Base-by-base conservation (phyloP, 1,284 basidiomycete species). In the Polyporus tsugae region DNA sequence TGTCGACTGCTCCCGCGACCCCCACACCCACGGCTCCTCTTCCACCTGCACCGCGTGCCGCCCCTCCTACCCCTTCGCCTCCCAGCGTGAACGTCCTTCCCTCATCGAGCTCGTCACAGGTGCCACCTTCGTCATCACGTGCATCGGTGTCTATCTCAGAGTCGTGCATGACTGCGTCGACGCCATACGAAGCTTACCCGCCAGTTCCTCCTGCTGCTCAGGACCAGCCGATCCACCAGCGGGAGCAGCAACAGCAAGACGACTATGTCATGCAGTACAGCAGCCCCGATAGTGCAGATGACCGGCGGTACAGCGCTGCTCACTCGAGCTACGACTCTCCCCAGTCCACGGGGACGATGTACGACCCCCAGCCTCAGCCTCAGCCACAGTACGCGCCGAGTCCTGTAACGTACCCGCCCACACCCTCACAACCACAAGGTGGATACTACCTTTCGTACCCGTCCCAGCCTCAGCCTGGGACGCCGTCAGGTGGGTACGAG, bases 201-300 rank as follows among this genome's bases (percentile, higher is more conserved):
- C 41, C 70, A 6, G 38, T 64, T 9, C 65, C 44, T n/a, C 29
- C 62, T n/a, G 33, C 69, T 6, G 52, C 58, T 60, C 73, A 52
- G 29, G 62, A 38, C 2, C 38, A 61, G 66, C 44, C 36, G 46
- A 46, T 58, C 64, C 65, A 62, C 22, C 69, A 68, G 39, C 70
- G 60, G 13, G 66, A 67, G 38, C 70, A 65, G 10, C 71, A 69
- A 35, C 67, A 36, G 29, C 72, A 66, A 36, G 74, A 76, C 19
- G 75, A 76, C 42, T 75, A 72, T 63, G 29, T n/a, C 9, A 73
- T 76, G 73, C 72, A 71, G 63, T 76, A 74, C 63, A 71, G 65
- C 64, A 66, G 73, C 36, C 67, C 67, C 39, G 67, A 74, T 55
- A 73, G 73, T 42, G 57, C 61, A n/a, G 74, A 74, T 49, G 66